These are phyloP conservation scores for Chaetomiaceae sp. DNA, from an alignment of 2,329 filamentous ascomycete genomes.

Conservation along the genomic window DNA sequence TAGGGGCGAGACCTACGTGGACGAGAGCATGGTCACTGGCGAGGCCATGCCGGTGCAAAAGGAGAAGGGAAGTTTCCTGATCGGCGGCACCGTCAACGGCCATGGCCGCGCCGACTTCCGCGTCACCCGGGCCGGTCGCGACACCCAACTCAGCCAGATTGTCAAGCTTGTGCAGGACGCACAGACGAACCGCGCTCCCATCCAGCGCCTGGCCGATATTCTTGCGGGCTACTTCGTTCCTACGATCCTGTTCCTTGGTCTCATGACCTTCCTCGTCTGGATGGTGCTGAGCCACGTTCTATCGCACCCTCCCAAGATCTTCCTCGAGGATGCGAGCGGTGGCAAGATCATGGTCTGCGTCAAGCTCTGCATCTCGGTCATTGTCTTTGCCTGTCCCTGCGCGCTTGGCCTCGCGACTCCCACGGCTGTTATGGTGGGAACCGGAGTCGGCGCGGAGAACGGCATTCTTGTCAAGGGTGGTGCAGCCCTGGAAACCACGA, in stretches of 20 bases:
- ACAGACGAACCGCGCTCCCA: conserved; percentile 88
- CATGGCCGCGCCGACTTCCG: conserved; percentile 87
- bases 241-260: conserved; percentile 75
- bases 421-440: conserved; percentile 98
- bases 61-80: conserved; percentile 69
- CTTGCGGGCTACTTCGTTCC: conserved; percentile 95
- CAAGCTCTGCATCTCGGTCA: conserved; percentile 96
- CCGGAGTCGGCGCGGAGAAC: conserved; percentile 91
- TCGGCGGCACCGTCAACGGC: conserved; percentile 94
- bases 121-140: conserved; percentile 85
- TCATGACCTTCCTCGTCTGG: conserved; percentile 84
- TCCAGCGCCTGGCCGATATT: conserved; percentile 85
- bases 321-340: conserved; percentile 72
- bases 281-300: conserved; percentile 91
- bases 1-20: conserved; percentile 85
- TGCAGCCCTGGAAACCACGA: conserved; percentile 83
- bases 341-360: conserved; percentile 95
- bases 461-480: conserved; percentile 98
- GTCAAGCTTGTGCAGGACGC: conserved; percentile 98
- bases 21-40: conserved; percentile 98
- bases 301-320: conserved; percentile 79
- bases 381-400: conserved; percentile 96
- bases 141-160: conserved; percentile 96
- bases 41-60: conserved; percentile 96
- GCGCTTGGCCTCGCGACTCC: conserved; percentile 93